Evolutionary conservation across 1,284 basidiomycete genomes (phyloP), one percentile per base, ranked within the genome.

Genomic region (Porodaedalea pini): DNA sequence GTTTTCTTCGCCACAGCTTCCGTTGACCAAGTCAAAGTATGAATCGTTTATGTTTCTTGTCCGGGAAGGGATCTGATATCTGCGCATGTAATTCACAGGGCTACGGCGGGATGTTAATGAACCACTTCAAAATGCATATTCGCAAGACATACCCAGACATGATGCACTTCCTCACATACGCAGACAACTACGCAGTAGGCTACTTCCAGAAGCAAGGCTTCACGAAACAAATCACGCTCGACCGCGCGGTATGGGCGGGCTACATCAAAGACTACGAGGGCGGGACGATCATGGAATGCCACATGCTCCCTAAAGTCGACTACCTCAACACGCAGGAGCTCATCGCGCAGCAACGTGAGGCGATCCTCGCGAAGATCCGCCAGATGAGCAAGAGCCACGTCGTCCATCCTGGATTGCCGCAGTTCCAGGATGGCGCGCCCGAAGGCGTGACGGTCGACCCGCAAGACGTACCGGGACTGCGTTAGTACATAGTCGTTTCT

Each of bases 231-330:
- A 97, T 99, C 64, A 90, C 88, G 0, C 82, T 97, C 17, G 88
- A 91, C 58, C 84, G 95, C 39, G 86, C 92, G 1, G 79, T 90
- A 2, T 99, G 97, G 97, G 95, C 96, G 0, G 97, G 96, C 1
- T 99, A 99, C 71, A 99, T 99, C 84, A 99, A 99, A 72, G 97
- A 99, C 71, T 99, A 99, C 72, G 97, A 99, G 70, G 97, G 97
- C 48, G 96, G 94, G n/a, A 99, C 97, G 45, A 92, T 99, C 74
- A 98, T 99, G 96, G 94, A 97, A 72, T 99, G 97, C 69, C 90
- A 88, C 3, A 91, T 99, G 91, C 75, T 99, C 19, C 86, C 83
- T 23, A 90, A 92, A 66, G 86, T 99, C 62, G 86, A 94, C 68
- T 99, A 99, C 67, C 78, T 97, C 61, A 80, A 91, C 64, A 93